Evolutionary conservation across 2,329 filamentous ascomycete species (phyloP).

Genomic region (Acephala macrosclerotiorum): DNA sequence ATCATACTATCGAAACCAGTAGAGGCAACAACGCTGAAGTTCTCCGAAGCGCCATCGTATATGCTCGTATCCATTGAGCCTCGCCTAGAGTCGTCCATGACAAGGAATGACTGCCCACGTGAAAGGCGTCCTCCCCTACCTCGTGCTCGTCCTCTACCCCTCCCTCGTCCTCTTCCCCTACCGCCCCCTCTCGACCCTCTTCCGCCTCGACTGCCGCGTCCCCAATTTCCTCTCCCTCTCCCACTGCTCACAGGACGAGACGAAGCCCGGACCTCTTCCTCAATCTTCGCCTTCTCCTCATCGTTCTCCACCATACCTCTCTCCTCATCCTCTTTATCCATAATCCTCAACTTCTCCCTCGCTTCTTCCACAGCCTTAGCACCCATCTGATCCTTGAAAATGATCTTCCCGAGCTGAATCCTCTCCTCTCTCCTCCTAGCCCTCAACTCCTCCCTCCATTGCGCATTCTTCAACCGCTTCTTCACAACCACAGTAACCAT

Average conservation of each 20-base stretch:
- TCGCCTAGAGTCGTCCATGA: neutral
- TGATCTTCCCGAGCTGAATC: conserved; percentile 25
- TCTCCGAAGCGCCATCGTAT: neutral
- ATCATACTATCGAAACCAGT: neutral
- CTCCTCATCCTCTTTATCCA: conserved; percentile 32
- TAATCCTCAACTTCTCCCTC: conserved; percentile 29
- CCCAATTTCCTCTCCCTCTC: no score
- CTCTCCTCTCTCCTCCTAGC: conserved; percentile 32
- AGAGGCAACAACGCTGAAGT: neutral
- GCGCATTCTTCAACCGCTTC: conserved; percentile 38
- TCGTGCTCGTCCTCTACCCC: conserved; percentile 2
- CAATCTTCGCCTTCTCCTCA: conserved; percentile 20
- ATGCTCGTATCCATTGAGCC: neutral
- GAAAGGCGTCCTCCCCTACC: conserved; percentile 9
- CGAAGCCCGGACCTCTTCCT: conserved; percentile 24
- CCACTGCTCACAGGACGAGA: no score
- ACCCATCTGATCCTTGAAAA: conserved; percentile 16
- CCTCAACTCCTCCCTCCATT: conserved; percentile 35
- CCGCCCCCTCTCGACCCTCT: conserved; percentile 17
- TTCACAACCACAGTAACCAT: conserved; percentile 66
- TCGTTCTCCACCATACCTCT: conserved; percentile 12
- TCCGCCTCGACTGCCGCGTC: no score
- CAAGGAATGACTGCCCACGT: neutral
- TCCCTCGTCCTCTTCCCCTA: conserved; percentile 12
- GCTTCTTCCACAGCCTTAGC: conserved; percentile 24